Base-by-base conservation (phyloP, 2,329 filamentous ascomycete species). In the Botrytis galanthina region DNA sequence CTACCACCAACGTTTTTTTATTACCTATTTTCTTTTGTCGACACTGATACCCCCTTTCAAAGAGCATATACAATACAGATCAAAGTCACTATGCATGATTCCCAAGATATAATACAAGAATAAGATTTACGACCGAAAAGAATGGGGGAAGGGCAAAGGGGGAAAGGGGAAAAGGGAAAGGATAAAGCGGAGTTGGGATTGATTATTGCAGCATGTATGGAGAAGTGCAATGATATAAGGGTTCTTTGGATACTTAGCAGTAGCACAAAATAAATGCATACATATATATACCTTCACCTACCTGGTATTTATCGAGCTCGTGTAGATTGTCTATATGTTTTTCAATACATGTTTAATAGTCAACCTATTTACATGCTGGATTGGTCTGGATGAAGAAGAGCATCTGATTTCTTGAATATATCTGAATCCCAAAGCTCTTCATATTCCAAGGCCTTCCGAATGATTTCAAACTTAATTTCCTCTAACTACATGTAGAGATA, bases 81-180 rank as follows among this genome's bases (percentile, higher is more conserved):
- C n/a, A 39, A 59, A 67, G 35, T 64, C 61, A 68, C 37, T 39
- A 63, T 72, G 70, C 44, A 68, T 57, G 35, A 42, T 32, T 68
- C 29, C 37, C 37, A 42, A 68, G 48, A 68, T 57, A 57, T 68
- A 68, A 42, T 68, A 57, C 66, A 68, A 68, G 63, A 68, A 57
- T 57, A 57, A n/a, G 66, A 42, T 68, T 68, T 51, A 68, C 18
- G 66, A 42, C 48, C 48, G 48, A 32, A 37, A 68, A 57, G 48
- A 68, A 39, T 26, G 4, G 26, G 64, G 22, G 18, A 39, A 37
- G 18, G 32, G 44, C 8, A 32, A 12, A 22, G 26, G 6, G 44
- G 14, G 29, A 35, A 48, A 48, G 20, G 20, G 22, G 6, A 22
- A 18, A 26, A 18, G 14, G 42, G 35, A 35, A 57, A 22, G 26